Evolutionary conservation across 169 alveolate species (phyloP).

Genomic region (Plasmodium adleri): DNA sequence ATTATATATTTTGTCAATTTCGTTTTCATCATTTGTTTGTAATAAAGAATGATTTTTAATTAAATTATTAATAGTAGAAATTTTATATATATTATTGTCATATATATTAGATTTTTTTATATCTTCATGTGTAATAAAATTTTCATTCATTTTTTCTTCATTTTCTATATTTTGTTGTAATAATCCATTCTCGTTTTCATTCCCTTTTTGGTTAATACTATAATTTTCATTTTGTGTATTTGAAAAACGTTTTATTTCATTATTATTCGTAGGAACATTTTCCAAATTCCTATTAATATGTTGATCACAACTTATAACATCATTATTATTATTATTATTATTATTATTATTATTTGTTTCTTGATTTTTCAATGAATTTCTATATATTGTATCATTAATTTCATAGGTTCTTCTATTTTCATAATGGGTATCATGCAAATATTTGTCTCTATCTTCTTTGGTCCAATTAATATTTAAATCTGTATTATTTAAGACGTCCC

Average conservation of each 20-base stretch:
- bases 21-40: constrained; percentile 37
- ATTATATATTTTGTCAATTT: constrained; percentile 40
- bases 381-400: neutral
- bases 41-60: neutral
- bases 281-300: neutral
- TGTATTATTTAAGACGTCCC: constrained; percentile 67
- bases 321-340: neutral
- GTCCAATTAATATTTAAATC: constrained; percentile 40
- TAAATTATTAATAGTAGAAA: neutral
- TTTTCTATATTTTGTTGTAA: neutral
- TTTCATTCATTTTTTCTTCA: neutral
- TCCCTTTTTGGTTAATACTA: neutral
- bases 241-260: neutral
- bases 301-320: neutral
- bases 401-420: neutral
- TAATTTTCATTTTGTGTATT: neutral
- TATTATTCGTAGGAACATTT: neutral
- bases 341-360: neutral
- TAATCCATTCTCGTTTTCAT: neutral
- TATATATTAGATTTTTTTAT: neutral
- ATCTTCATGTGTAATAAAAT: neutral
- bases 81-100: neutral
- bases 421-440: neutral
- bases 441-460: neutral
- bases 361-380: neutral